Conservation (phyloP, 2,329 filamentous ascomycete genomes). For the Cladosporium sphaerospermum region DNA sequence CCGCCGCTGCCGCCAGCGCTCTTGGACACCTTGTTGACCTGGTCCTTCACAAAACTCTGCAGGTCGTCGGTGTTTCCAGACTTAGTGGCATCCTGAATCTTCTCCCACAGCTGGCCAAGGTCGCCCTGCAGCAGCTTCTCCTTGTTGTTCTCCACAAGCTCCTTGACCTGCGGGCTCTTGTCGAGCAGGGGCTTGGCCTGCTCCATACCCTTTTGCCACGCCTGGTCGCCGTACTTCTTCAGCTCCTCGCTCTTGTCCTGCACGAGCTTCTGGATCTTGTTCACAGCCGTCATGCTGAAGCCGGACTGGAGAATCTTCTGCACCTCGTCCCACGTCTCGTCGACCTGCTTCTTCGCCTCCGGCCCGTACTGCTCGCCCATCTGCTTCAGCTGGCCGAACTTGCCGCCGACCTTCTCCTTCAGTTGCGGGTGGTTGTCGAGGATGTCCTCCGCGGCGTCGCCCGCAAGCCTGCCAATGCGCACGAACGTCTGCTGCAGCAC, state of each 20-base stretch:
- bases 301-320: conserved; percentile 53
- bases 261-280: conserved; percentile 53
- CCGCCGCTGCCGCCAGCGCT: conserved; percentile 27
- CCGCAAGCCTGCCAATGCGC: conserved; percentile 55
- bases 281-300: conserved; percentile 50
- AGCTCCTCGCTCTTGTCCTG: conserved; percentile 65
- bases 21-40: conserved; percentile 51
- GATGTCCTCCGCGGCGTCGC: conserved; percentile 58
- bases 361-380: conserved; percentile 66
- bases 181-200: conserved; percentile 66
- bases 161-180: conserved; percentile 69
- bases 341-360: conserved; percentile 69
- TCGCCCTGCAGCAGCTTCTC: conserved; percentile 64
- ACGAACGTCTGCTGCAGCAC: conserved; percentile 57
- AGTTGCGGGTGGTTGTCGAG: conserved; percentile 67
- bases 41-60: conserved; percentile 54
- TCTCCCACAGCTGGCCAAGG: conserved; percentile 55
- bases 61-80: conserved; percentile 56
- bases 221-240: conserved; percentile 62
- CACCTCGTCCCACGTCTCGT: conserved; percentile 64
- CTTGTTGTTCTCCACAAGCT: conserved; percentile 64
- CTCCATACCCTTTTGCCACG: conserved; percentile 64
- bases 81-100: conserved; percentile 55
- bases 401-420: conserved; percentile 65
- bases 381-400: conserved; percentile 61